Percentiles rank a stretch among this genome's conserved stretches.
These are phyloP conservation scores for Phylloporus arenicola DNA, from an alignment of 768 basidiomycete species.

Conservation along the genomic window DNA sequence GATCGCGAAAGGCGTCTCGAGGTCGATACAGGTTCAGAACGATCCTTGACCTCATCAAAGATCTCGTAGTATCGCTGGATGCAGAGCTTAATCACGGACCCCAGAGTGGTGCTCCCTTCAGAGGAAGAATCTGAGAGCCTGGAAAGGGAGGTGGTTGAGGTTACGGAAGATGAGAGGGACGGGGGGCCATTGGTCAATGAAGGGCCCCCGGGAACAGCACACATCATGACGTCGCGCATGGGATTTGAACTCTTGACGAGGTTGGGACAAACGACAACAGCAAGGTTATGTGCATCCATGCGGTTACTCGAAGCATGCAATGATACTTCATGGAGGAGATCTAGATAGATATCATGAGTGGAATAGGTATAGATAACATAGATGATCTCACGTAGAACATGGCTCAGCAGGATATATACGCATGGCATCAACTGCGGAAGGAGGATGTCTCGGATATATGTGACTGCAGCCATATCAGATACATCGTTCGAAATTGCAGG, in stretches of 20 bases:
- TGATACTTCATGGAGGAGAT: conserved; percentile 76
- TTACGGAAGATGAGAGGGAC: conserved; percentile 13
- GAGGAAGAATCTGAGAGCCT: conserved; percentile 24
- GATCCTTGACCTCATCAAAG: conserved; percentile 77
- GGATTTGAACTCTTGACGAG: conserved; percentile 67
- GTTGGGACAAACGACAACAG: conserved; percentile 76
- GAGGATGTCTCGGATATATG: conserved; percentile 64
- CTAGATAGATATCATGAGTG: conserved; percentile 33
- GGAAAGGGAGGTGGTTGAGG: conserved; percentile 14
- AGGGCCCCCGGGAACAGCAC: conserved; percentile 51
- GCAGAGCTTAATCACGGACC: conserved; percentile 66
- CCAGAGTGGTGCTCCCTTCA: conserved; percentile 60
- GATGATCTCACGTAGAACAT: conserved; percentile 51
- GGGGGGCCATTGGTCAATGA: conserved; percentile 29
- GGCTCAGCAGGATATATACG: conserved; percentile 66
- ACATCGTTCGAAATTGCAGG: conserved; percentile 50
- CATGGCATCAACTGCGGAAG: conserved; percentile 67
- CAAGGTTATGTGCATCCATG: conserved; percentile 82
- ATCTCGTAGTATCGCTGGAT: conserved; percentile 82
- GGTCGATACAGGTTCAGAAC: conserved; percentile 51
- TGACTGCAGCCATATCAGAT: conserved; percentile 51
- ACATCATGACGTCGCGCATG: conserved; percentile 69
- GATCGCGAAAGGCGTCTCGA: conserved; percentile 21
- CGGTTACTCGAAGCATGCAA: conserved; percentile 58
- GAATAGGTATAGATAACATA: background rate